These are phyloP conservation scores for Ramalina intermedia DNA, from an alignment of 495 filamentous ascomycete genomes.

Conservation along the genomic window DNA sequence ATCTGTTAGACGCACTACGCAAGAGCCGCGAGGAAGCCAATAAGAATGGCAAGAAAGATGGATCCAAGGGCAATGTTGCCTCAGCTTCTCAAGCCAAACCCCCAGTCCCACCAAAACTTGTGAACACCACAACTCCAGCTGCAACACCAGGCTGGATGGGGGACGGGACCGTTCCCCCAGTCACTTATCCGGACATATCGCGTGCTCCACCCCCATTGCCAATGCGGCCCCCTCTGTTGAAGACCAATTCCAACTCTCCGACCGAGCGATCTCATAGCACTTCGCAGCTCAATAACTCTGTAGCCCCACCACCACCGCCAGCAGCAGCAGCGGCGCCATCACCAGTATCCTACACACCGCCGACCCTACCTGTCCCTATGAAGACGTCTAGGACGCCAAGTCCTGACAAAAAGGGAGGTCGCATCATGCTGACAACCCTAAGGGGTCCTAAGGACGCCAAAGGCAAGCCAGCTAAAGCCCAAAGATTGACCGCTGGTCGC, in stretches of 20 bases:
- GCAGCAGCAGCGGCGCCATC: not conserved
- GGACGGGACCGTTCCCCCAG: constrained; percentile 63
- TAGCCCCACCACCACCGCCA: too few relatives aligned
- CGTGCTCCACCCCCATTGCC: constrained; percentile 50
- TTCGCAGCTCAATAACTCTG: constrained; percentile 1
- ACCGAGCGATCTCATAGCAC: constrained; percentile 12
- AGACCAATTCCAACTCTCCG: constrained; percentile 35
- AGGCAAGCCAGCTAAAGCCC: constrained; percentile 37
- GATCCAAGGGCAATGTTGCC: constrained; percentile 18
- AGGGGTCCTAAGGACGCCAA: constrained; percentile 45
- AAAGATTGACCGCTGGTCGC: constrained; percentile 22
- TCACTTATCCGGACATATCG: constrained; percentile 62
- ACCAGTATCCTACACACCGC: constrained; percentile 11
- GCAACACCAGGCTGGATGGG: constrained; percentile 49
- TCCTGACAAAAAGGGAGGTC: constrained; percentile 60
- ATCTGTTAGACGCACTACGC: constrained; percentile 69
- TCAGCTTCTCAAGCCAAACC: constrained; percentile 17
- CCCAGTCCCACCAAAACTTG: constrained; percentile 7
- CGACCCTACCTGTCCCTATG: constrained; percentile 24
- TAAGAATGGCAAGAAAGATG: constrained; percentile 18
- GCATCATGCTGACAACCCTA: constrained; percentile 68
- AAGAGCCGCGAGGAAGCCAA: constrained; percentile 53
- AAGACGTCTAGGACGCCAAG: constrained; percentile 53
- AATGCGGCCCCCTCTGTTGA: constrained; percentile 38
- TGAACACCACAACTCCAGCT: constrained; percentile 7